Conservation (phyloP, 805 yeast species). For the Candida argentea region DNA sequence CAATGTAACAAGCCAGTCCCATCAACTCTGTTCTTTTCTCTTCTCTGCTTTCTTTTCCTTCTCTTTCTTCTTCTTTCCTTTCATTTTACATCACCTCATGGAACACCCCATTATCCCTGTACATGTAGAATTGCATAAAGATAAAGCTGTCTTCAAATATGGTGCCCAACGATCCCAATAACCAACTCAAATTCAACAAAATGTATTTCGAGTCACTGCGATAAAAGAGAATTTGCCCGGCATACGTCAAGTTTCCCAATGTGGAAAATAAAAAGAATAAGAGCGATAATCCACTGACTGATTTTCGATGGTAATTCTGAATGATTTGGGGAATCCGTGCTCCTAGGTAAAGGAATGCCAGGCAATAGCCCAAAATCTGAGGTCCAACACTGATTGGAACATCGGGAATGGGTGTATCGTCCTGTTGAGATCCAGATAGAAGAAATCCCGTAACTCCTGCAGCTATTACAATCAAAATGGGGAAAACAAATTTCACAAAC, state of each 20-base stretch:
- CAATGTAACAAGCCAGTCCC: no score
- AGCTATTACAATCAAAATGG: constrained; percentile 48
- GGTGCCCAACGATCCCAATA: constrained; percentile 71
- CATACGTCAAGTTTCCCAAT: constrained; percentile 67
- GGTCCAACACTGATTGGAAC: constrained; percentile 40
- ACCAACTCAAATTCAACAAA: constrained; percentile 60
- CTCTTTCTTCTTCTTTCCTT: no score
- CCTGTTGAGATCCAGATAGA: constrained; percentile 29
- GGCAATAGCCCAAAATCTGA: constrained; percentile 58
- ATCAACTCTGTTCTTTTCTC: no score
- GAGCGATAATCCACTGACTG: constrained; percentile 80
- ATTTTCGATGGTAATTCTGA: constrained; percentile 67
- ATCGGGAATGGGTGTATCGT: constrained; percentile 6
- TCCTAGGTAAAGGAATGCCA: constrained; percentile 59
- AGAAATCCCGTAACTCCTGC: constrained; percentile 58
- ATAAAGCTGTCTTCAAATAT: constrained; percentile 61
- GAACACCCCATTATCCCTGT: constrained; percentile 30
- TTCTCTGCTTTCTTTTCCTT: no score
- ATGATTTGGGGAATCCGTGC: constrained; percentile 74
- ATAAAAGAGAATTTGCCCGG: constrained; percentile 59
- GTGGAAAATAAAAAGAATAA: constrained; percentile 68
- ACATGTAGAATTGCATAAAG: constrained; percentile 57
- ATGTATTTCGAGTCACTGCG: constrained; percentile 54
- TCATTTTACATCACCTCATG: constrained; percentile 3
- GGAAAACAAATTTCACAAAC: constrained; percentile 44